Percentiles rank a stretch among this genome's conserved stretches.
These are phyloP conservation scores for Rosa hybrid DNA, from an alignment of 331 rosid species.

Conservation along the genomic window DNA sequence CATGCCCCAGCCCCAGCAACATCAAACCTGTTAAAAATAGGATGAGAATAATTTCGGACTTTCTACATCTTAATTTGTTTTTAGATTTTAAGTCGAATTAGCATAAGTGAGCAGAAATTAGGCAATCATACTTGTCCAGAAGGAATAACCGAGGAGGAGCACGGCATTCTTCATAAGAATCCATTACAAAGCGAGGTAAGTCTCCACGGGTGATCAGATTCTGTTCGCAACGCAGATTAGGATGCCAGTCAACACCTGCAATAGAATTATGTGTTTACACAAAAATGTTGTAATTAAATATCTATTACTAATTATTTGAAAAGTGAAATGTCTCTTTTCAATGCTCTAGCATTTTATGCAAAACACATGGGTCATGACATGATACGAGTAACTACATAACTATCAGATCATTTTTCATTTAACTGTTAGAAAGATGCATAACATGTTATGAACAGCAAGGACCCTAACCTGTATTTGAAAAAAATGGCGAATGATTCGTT, in stretches of 20 bases:
- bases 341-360: neutral
- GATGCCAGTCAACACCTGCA: slow-evolving; percentile 93
- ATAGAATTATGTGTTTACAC: slow-evolving; percentile 13
- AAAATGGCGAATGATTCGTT: slow-evolving; percentile 62
- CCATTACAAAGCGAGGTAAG: slow-evolving; percentile 96
- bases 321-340: neutral
- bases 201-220: slow-evolving; percentile 73
- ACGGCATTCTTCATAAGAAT: slow-evolving; percentile 90
- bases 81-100: slow-evolving; percentile 5
- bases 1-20: slow-evolving; percentile 98
- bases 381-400: neutral
- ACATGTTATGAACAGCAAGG: slow-evolving; percentile 14
- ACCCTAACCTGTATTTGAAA: slow-evolving; percentile 66
- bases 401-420: neutral
- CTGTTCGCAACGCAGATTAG: slow-evolving; percentile 67
- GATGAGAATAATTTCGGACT: slow-evolving; percentile 12
- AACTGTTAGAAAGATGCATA: neutral
- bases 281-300: neutral
- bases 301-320: neutral
- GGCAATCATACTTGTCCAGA: slow-evolving; percentile 82
- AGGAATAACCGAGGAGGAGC: slow-evolving; percentile 93
- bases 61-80: slow-evolving; percentile 20
- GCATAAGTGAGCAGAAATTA: slow-evolving; percentile 8
- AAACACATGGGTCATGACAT: neutral
- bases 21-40: slow-evolving; percentile 73